Base-by-base conservation (phyloP, 371 early-diverging fungal genomes). In the Saksenaea vasiformis region DNA sequence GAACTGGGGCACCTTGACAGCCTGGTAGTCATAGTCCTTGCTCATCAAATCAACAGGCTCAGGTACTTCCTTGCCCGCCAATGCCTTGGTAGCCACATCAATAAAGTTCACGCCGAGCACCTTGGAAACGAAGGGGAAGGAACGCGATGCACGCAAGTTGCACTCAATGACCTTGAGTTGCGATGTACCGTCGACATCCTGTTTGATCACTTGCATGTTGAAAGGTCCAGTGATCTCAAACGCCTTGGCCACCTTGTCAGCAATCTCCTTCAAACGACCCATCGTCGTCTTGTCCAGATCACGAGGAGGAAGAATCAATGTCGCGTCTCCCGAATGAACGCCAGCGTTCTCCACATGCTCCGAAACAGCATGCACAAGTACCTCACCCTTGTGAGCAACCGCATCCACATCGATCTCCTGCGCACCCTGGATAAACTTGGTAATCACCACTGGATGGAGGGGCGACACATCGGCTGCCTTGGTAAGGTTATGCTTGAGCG, bases 291-390 rank as follows among this genome's bases (percentile, higher is more conserved):
- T 65, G 34, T 81, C 77, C 44, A 97, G 69, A 31, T 90, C 92
- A 31, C 87, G 90, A 11, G 94, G 87, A 15, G 97, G 97, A 44
- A 94, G 84, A 11, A 95, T 85, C 56, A 96, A 80, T n/a, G 95
- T 93, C 15, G 98, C 98, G 80, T 97, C 96, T 58, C 96, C 98
- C 60, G 95, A 95, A 73, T 97, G 96, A 11, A 97, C 98, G 68
- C 98, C 98, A 22, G 96, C 96, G 61, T 95, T 92, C 77, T 97
- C 96, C 57, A 97, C 89, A 74, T 96, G 96, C 83, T 97, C 95
- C 54, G 94, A 93, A 14, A 97, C 89, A 47, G 92, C 96, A 63
- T 95, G 93, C 53, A 87, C 82, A 15, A 95, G 56, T 38, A 97
- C 74, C 60, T 87, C 79, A 61, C 97, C 97, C 7, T 95, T 69